phyloP scores from a whole-genome alignment of 345 rosid genomes.

The Eutrema japonicum region DNA sequence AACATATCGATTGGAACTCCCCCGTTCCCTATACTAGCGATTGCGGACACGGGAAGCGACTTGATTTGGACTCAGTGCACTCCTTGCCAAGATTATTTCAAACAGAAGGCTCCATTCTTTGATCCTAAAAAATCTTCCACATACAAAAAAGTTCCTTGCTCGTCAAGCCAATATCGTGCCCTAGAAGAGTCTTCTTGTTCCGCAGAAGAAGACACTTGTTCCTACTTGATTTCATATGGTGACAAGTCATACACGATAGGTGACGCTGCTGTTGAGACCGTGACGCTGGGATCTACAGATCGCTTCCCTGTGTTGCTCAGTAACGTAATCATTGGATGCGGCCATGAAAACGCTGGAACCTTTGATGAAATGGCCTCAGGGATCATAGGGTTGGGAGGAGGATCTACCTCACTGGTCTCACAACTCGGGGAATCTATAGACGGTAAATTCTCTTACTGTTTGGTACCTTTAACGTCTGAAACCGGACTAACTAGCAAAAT shows the following conservation, averaged over 20 bases:
- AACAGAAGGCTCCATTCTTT: conserved; percentile 44
- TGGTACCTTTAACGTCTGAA: conserved; percentile 26
- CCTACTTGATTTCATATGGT: conserved; percentile 23
- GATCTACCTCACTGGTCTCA: conserved; percentile 23
- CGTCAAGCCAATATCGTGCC: conserved; percentile 34
- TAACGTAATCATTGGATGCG: conserved; percentile 30
- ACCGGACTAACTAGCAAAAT: conserved; percentile 2
- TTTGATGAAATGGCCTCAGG: conserved; percentile 19
- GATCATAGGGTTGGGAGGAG: conserved; percentile 38
- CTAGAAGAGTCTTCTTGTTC: not conserved
- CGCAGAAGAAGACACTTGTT: not conserved
- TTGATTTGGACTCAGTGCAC: conserved; percentile 46
- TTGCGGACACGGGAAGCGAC: conserved; percentile 49
- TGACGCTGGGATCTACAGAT: conserved; percentile 29
- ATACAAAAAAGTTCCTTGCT: conserved; percentile 45
- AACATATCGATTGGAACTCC: conserved; percentile 44
- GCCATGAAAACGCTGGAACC: conserved; percentile 21
- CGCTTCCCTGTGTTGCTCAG: not conserved
- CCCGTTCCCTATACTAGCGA: conserved; percentile 26
- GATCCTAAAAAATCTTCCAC: conserved; percentile 50
- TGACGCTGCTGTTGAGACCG: conserved; percentile 21
- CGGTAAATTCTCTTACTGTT: conserved; percentile 41
- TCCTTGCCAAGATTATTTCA: conserved; percentile 46
- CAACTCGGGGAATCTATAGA: conserved; percentile 21
- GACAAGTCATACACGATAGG: conserved; percentile 31